Evolutionary conservation across 768 basidiomycete species (phyloP), one percentile per base, ranked within the genome.

Genomic region (Cystofilobasidium bisporidii): DNA sequence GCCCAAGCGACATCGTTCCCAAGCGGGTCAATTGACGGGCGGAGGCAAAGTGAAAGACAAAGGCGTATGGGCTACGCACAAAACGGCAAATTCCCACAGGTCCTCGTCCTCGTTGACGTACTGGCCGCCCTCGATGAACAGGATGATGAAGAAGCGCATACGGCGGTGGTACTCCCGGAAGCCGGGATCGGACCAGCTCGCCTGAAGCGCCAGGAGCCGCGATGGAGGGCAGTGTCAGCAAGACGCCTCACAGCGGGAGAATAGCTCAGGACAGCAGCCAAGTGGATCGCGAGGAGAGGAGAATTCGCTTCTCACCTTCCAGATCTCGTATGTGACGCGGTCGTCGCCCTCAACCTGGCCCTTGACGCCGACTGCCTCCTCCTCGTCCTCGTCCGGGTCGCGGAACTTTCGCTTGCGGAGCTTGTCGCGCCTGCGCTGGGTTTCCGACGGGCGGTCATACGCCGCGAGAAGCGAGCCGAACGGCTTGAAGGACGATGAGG

Each of bases 61-160:
- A 3, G n/a, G 48, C 30, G 28, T n/a, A n/a, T n/a, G 60, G 28
- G 12, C 30, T 17, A 82, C 90, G 66, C 73, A 96, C 88, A 96
- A 77, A 0, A 91, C 80, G 48, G 85, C 83, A 76, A 98, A 97
- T 75, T 97, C 91, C 94, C 94, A 98, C 1, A 82, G 81, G 26
- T 91, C 87, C 75, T 98, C 94, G 8, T 89, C 89, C 71, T 97
- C 94, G 73, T 77, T 84, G 71, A 99, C 89, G 76, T 91, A 98
- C 17, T 89, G 91, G 3, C 93, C 96, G 15, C 84, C 96, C 75
- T 99, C 96, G 72, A 99, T 91, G 78, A 90, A 97, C 8, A 99
- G 80, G 64, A 94, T 76, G 71, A 97, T 90, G 76, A 96, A 97
- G 60, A 97, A 75, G 77, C 98, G 96, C 88, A 96, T 94, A 63